These are phyloP conservation scores for Russula dissimulans DNA, from an alignment of 768 basidiomycete genomes.

Conservation along the genomic window DNA sequence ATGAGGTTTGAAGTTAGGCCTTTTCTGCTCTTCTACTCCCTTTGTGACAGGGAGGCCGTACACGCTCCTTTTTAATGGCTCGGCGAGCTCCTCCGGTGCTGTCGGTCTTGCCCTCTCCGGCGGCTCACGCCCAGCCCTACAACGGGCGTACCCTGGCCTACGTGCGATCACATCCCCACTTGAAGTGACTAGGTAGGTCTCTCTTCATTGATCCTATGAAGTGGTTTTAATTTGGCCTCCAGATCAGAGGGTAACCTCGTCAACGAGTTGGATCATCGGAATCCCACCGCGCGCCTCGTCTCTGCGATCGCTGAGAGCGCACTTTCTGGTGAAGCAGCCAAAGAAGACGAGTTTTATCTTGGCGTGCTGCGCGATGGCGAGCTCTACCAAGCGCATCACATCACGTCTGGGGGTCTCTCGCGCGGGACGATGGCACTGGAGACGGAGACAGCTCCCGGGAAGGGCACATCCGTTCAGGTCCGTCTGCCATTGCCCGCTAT, in stretches of 20 bases:
- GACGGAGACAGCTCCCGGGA: slow-evolving; percentile 38
- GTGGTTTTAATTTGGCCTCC: not conserved
- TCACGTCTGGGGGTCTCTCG: slow-evolving; percentile 65
- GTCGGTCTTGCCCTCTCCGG: slow-evolving; percentile 47
- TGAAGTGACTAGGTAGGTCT: slow-evolving; percentile 39
- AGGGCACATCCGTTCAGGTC: slow-evolving; percentile 45
- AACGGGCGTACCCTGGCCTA: slow-evolving; percentile 33
- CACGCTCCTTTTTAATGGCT: slow-evolving; percentile 52
- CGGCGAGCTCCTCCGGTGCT: slow-evolving; percentile 54
- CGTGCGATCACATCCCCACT: slow-evolving; percentile 37
- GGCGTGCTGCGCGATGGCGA: slow-evolving; percentile 3
- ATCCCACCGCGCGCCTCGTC: slow-evolving; percentile 55
- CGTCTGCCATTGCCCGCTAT: not conserved
- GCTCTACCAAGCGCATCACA: slow-evolving; percentile 24
- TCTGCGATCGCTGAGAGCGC: slow-evolving; percentile 40
- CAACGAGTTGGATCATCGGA: slow-evolving; percentile 43
- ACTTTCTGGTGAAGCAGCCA: slow-evolving; percentile 16
- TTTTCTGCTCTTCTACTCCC: slow-evolving; percentile 66
- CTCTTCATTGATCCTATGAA: not conserved
- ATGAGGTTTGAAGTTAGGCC: slow-evolving; percentile 41
- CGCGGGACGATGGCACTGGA: slow-evolving; percentile 41
- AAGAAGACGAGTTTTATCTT: slow-evolving; percentile 9
- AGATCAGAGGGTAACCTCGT: slow-evolving; percentile 72
- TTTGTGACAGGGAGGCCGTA: slow-evolving; percentile 70
- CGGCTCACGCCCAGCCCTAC: slow-evolving; percentile 11